Evolutionary conservation across 192 early-diverging fungal species (phyloP), one percentile per base, ranked within the genome.

Genomic region (Haplosporangium gracile): DNA sequence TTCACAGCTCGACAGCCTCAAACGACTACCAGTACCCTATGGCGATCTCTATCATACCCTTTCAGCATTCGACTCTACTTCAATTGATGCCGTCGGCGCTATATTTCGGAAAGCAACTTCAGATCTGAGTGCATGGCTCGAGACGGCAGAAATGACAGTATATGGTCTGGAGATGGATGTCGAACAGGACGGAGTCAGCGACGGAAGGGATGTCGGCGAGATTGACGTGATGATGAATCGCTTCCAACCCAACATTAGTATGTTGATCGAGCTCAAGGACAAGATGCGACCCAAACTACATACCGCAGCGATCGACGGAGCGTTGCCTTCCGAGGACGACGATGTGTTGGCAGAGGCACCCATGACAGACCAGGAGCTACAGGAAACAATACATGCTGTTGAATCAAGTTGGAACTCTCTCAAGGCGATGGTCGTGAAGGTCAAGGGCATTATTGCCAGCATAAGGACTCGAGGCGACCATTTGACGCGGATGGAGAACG

Each of bases 391-490:
- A 29, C 88, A 82, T 13, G 84, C 89, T 40, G 78, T 92, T 22
- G 82, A 90, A 39, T 86, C 85, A 20, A 91, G 90, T 55, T 93
- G 92, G 92, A 79, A 76, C n/a, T 84, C 87, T 8, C 78, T 90
- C 34, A 90, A 89, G 43, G 70, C 86, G 40, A 90, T 90, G 74
- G 74, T 92, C 39, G 79, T 82, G 32, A 89, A 82, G 34, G 88
- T 93, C 36, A 91, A 89, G 65, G 92, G 90, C 22, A 81, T 89
- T 15, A 75, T 91, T 55, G 72, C 81, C 0, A 89, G 83, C 16
- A 72, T 79, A n/a, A 75, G 78, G 26, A 43, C 57, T 18, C 77
- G 82, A 24, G 71, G 78, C 26, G 78, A 77, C 13, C 72, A 81
- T 18, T 55, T 83, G 47, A 77, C 81, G 7, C 74, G 60, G 22